Base-by-base conservation (phyloP, 352 stramenopile genomes). In the Globisporangium spiculum region DNA sequence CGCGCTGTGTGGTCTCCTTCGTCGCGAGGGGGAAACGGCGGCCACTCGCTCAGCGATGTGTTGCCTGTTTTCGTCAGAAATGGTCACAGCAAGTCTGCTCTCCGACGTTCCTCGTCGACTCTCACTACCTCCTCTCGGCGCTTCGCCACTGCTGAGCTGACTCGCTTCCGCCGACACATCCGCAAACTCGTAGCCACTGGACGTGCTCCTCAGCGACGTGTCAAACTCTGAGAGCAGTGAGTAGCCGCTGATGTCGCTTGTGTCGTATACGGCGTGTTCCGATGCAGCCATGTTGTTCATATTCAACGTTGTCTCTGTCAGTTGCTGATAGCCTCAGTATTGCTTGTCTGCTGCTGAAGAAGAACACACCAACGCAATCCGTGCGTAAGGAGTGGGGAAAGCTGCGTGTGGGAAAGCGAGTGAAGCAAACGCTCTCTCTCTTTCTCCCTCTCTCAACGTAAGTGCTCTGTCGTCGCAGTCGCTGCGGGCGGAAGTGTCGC, bases 1-100 rank as follows among this genome's bases (percentile, higher is more conserved):
- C 24, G 54, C 54, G 8, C 63, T 68, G 50, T 54, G 38, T 32
- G 36, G 65, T 27, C 57, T 66, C 44, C 50, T 34, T 6, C 58
- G 60, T 34, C 65, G 58, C 8, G 56, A 48, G 7, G 44, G 26
- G 16, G 50, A 30, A 26, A 30, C 60, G 7, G 60, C 46, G 12
- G 46, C 44, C 20, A 58, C 38, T 18, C 10, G 20, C 6, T 59
- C 44, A 20, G 60, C 60, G 60, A 66, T 36, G 26, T 48, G 27
- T 8, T 58, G 60, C 20, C 27, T 46, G 22, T n/a, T 58, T 22
- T 63, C n/a, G 56, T 53, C 27, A 10, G 41, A 24, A 32, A 60
- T 24, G 14, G 53, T 58, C 20, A 32, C 26, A 60, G 16, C 54
- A 16, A 60, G 27, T 16, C 38, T 20, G 38, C 12, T 7, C 14